phyloP scores from a whole-genome alignment of 73 alveolate species.

The Paramecium bursaria region DNA sequence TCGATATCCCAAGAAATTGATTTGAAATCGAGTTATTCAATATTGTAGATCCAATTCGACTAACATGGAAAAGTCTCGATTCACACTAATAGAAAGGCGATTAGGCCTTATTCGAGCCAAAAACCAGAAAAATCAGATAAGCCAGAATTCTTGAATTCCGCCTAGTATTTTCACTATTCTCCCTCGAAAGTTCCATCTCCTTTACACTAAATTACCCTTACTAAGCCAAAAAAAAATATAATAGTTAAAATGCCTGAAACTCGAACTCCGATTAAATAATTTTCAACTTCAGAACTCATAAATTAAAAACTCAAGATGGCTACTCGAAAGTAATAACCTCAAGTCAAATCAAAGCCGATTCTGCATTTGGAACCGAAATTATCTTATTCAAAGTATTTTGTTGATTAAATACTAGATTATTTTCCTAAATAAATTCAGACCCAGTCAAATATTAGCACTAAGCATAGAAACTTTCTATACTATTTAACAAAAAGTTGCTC shows the following conservation, averaged over 20 bases:
- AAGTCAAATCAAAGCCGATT: neutral
- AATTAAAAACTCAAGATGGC: neutral
- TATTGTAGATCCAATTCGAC: slow-evolving; percentile 24
- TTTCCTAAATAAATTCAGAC: slow-evolving; percentile 17
- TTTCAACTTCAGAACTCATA: neutral
- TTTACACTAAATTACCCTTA: slow-evolving; percentile 26
- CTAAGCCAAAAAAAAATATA: too few relatives aligned
- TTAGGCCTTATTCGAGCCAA: slow-evolving; percentile 24
- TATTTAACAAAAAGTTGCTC: neutral
- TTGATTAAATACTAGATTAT: neutral
- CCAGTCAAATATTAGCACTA: slow-evolving; percentile 18
- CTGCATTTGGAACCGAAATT: neutral
- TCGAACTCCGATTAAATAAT: too few relatives aligned
- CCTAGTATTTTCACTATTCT: slow-evolving; percentile 8
- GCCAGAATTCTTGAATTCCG: slow-evolving; percentile 1
- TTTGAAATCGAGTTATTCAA: slow-evolving; percentile 33
- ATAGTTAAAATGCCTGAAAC: neutral
- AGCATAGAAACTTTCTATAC: slow-evolving; percentile 12
- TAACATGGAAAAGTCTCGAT: slow-evolving; percentile 44
- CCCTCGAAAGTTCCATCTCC: slow-evolving; percentile 22
- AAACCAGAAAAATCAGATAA: neutral
- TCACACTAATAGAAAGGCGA: slow-evolving; percentile 27
- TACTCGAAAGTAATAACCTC: neutral
- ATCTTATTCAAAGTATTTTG: neutral
- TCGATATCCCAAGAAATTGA: too few relatives aligned